phyloP scores from a whole-genome alignment of 768 basidiomycete genomes.

The Lactarius pseudohatsudake region DNA sequence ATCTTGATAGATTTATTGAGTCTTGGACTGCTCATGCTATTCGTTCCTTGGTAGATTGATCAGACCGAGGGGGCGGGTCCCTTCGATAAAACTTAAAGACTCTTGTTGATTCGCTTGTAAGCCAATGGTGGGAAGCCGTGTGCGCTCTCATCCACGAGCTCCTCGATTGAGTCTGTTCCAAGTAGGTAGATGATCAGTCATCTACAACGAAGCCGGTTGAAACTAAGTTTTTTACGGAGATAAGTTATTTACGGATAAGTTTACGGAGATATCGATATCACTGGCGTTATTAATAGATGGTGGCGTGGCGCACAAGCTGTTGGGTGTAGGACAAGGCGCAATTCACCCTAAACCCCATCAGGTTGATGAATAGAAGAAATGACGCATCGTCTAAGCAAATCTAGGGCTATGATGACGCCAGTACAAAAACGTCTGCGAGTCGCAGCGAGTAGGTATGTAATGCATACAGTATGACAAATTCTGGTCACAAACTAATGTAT shows the following conservation, averaged over 20 bases:
- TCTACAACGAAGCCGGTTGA: not conserved
- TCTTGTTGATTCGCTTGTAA: not conserved
- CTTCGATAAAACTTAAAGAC: not conserved
- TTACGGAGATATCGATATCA: not conserved
- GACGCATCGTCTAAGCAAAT: not conserved
- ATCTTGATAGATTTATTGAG: not conserved
- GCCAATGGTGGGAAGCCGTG: not conserved
- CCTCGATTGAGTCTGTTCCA: not conserved
- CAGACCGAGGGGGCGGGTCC: not conserved
- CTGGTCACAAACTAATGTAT: slow-evolving; percentile 1
- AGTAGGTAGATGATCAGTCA: not conserved
- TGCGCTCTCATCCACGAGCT: not conserved
- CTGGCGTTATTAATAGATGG: not conserved
- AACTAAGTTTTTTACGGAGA: not conserved
- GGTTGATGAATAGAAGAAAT: not conserved
- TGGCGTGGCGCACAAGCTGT: not conserved
- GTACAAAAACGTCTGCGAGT: not conserved
- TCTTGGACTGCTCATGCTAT: not conserved
- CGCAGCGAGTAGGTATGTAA: not conserved
- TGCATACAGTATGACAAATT: slow-evolving; percentile 18
- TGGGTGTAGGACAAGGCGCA: not conserved
- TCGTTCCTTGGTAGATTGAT: not conserved
- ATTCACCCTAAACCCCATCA: not conserved
- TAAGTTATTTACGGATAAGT: not conserved
- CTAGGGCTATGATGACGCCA: not conserved